phyloP scores from a whole-genome alignment of 192 early-diverging fungal genomes.

The Spizellomyces sp. region DNA sequence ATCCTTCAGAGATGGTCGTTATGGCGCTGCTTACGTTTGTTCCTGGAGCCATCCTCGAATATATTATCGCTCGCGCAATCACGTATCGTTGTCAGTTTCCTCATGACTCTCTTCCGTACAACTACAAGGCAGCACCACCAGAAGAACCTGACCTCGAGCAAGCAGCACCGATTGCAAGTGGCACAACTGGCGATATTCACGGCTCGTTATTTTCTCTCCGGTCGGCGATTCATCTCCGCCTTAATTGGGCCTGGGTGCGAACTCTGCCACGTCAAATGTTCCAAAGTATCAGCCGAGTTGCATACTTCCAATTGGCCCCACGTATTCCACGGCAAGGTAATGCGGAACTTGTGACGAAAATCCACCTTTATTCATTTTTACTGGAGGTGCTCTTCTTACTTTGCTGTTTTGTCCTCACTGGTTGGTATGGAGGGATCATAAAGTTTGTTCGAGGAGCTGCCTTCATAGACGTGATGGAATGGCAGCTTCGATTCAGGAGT shows the following conservation, averaged over 20 bases:
- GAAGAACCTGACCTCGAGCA: not conserved
- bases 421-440: not conserved
- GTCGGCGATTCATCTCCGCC: not conserved
- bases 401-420: not conserved
- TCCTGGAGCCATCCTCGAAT: not conserved
- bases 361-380: not conserved
- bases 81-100: not conserved
- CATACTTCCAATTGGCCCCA: constrained; percentile 1
- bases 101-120: not conserved
- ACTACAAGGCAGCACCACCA: not conserved
- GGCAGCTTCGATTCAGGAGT: not conserved
- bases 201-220: not conserved
- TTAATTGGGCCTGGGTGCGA: not conserved
- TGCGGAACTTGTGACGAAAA: not conserved
- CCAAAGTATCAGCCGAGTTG: not conserved
- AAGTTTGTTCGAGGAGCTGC: not conserved
- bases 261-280: not conserved
- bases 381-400: not conserved
- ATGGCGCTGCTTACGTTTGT: not conserved
- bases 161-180: no score
- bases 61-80: not conserved
- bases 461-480: not conserved
- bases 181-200: not conserved
- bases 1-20: not conserved
- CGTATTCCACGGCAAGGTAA: not conserved